These are phyloP conservation scores for Penicillium samsonianum DNA, from an alignment of 495 filamentous ascomycete genomes.

Conservation along the genomic window DNA sequence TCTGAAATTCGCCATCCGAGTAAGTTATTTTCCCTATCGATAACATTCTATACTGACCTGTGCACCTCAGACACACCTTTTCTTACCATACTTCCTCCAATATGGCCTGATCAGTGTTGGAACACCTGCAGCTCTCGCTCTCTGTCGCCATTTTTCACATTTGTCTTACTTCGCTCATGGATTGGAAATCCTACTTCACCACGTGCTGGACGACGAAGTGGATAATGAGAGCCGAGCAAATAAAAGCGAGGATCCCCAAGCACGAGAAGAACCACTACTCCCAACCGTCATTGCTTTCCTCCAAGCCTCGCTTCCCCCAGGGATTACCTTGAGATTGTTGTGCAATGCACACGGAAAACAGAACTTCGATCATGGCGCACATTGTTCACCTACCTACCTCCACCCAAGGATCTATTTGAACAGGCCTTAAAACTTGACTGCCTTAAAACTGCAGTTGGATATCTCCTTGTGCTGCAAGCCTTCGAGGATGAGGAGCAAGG, in stretches of 20 bases:
- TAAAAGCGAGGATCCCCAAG: conserved; percentile 32
- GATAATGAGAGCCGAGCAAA: conserved; percentile 69
- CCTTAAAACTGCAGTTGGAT: conserved; percentile 96
- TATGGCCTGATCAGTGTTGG: conserved; percentile 72
- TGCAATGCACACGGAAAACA: conserved; percentile 97
- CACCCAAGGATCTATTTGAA: conserved; percentile 88
- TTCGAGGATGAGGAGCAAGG: conserved; percentile 80
- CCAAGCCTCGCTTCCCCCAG: conserved; percentile 72
- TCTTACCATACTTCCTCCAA: conserved; percentile 83
- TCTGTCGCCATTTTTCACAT: conserved; percentile 80
- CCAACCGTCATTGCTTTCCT: conserved; percentile 87
- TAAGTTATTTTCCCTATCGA: conserved; percentile 41
- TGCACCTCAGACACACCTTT: conserved; percentile 72
- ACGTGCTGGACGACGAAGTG: conserved; percentile 92
- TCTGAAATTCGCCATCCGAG: conserved; percentile 79
- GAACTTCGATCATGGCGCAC: conserved; percentile 95
- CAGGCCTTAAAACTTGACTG: conserved; percentile 78
- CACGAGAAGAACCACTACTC: conserved; percentile 63
- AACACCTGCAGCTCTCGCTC: conserved; percentile 68
- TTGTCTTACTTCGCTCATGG: conserved; percentile 91
- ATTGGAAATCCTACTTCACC: conserved; percentile 88
- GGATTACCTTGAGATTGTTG: conserved; percentile 86
- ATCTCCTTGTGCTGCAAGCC: conserved; percentile 91
- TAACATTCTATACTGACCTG: conserved; percentile 19
- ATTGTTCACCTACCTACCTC: conserved; percentile 84